Percentiles rank a stretch among this genome's conserved stretches.
Conservation (phyloP, 176 grass and related monocot species). For the Ensete ventricosum region DNA sequence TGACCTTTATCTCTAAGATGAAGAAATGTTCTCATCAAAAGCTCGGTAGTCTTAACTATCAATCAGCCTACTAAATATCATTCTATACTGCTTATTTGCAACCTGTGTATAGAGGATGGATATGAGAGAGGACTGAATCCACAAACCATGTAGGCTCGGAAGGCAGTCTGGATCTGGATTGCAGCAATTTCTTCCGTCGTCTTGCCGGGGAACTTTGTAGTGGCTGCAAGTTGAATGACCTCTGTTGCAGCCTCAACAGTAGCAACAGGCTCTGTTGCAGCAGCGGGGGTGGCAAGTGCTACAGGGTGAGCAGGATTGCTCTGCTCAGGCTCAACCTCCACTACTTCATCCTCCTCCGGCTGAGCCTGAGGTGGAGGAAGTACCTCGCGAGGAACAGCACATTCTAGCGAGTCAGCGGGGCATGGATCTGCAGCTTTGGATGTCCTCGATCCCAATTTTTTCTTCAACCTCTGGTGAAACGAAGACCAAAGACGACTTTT, state of each 20-base stretch:
- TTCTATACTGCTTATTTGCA: no score
- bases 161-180: conserved; percentile 7
- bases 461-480: conserved; percentile 26
- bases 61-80: no score
- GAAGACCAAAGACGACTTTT: no score
- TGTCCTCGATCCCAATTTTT: conserved; percentile 37
- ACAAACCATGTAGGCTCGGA: conserved; percentile 79
- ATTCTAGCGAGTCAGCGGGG: conserved; percentile 51
- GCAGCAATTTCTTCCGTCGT: conserved; percentile 67
- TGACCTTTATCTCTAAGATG: no score
- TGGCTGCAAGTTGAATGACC: neutral
- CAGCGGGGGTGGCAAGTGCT: conserved; percentile 5
- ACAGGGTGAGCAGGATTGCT: no score
- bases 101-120: no score
- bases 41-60: no score
- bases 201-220: conserved; percentile 27
- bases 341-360: conserved; percentile 40
- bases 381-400: conserved; percentile 30
- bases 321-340: conserved; percentile 46
- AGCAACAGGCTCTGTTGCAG: conserved; percentile 13
- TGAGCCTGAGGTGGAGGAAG: conserved; percentile 31
- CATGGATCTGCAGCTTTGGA: conserved; percentile 44
- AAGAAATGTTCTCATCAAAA: no score
- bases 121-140: conserved; percentile 8
- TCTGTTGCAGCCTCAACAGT: neutral